Percentiles rank a stretch among this genome's conserved stretches.
phyloP scores from a whole-genome alignment of 495 filamentous ascomycete species.

The Trypethelium eluteriae region DNA sequence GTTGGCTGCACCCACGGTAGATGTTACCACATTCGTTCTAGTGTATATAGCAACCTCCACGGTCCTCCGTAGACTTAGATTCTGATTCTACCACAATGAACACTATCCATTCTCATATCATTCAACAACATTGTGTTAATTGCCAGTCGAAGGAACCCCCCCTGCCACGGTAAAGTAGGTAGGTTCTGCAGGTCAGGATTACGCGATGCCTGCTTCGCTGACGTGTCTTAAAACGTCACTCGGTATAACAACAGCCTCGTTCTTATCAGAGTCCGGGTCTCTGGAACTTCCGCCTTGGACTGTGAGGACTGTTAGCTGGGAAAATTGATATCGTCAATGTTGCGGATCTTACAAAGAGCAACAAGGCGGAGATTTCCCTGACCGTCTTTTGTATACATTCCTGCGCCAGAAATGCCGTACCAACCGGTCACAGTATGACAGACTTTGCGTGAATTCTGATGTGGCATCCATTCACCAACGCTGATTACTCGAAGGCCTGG shows the following conservation, averaged over 20 bases:
- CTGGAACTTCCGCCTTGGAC: neutral
- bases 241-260: neutral
- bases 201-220: neutral
- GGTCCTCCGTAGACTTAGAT: too few species aligned
- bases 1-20: too few species aligned
- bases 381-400: neutral
- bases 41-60: too few species aligned
- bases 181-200: neutral
- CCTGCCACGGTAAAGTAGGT: too few species aligned
- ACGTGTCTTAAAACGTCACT: neutral
- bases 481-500: neutral
- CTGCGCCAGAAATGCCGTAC: slow-evolving; percentile 9
- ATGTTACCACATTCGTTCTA: too few species aligned
- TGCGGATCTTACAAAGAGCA: slow-evolving; percentile 1
- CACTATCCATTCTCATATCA: too few species aligned
- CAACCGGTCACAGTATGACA: slow-evolving; percentile 3
- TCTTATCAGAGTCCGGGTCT: neutral
- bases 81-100: too few species aligned
- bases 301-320: neutral
- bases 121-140: too few species aligned
- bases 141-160: too few species aligned
- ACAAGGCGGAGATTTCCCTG: neutral
- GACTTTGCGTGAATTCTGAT: neutral
- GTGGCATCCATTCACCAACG: neutral
- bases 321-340: neutral